Evolutionary conservation across 306 rosid species (phyloP).

Genomic region (Spatholobus suberectus): DNA sequence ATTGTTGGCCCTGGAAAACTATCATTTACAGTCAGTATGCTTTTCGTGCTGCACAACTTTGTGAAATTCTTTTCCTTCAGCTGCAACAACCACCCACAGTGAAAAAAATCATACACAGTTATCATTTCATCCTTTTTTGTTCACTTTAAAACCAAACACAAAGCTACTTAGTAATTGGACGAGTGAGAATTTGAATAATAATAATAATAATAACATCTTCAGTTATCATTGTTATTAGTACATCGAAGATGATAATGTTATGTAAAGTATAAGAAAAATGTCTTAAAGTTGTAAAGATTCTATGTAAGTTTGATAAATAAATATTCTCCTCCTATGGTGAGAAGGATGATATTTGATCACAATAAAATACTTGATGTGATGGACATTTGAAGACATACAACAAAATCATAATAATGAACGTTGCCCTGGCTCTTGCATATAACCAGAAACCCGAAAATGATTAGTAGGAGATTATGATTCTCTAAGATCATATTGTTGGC

Average conservation of each 20-base stretch:
- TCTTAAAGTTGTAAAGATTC: background rate
- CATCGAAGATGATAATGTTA: background rate
- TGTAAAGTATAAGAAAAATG: background rate
- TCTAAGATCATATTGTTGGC: background rate
- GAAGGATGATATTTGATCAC: background rate
- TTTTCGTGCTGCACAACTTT: conserved; percentile 44
- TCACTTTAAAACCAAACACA: background rate
- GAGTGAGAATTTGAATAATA: background rate
- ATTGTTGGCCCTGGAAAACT: conserved; percentile 52
- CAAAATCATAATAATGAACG: background rate
- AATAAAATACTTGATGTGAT: background rate
- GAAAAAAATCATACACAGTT: background rate
- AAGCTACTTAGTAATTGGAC: background rate
- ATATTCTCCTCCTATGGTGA: background rate
- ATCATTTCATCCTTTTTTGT: background rate
- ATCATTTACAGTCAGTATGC: conserved; percentile 42
- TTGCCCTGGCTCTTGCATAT: conserved; percentile 8
- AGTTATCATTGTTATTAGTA: background rate
- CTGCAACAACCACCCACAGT: background rate
- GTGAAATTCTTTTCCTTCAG: conserved; percentile 43
- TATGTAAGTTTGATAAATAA: background rate
- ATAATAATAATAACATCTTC: background rate
- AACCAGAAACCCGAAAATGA: background rate
- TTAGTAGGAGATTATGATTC: background rate
- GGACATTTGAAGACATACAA: background rate